These are phyloP conservation scores for Emydomyces testavorans DNA, from an alignment of 2,329 filamentous ascomycete genomes.

Conservation along the genomic window DNA sequence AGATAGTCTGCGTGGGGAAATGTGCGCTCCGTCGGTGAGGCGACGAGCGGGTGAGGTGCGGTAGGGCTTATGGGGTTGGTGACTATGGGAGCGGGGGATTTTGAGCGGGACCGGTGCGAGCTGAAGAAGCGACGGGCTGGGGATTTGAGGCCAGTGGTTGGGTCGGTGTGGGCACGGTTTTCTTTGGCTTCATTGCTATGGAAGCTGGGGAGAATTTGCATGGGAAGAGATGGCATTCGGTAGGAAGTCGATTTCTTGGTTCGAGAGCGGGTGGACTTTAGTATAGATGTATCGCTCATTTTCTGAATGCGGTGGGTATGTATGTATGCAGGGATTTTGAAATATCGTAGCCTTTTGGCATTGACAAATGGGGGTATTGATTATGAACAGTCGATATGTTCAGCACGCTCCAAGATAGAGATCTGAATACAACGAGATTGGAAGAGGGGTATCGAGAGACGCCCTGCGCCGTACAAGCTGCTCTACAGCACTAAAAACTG, in stretches of 20 bases:
- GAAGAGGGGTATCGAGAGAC: background rate
- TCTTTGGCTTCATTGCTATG: background rate
- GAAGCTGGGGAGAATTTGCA: conserved; percentile 2
- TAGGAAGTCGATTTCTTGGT: background rate
- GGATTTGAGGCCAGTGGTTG: conserved; percentile 5
- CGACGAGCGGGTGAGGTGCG: conserved; percentile 16
- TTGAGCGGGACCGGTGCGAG: conserved; percentile 16
- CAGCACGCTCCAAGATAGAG: too few species aligned
- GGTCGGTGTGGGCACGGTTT: background rate
- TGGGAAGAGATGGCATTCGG: conserved; percentile 3
- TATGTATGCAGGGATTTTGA: too few species aligned
- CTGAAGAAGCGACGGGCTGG: conserved; percentile 15
- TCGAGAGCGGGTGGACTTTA: background rate
- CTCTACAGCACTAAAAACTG: background rate
- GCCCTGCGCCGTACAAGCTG: conserved; percentile 7
- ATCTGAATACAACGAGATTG: background rate
- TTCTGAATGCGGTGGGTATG: background rate
- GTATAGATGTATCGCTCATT: background rate
- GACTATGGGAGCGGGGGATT: conserved; percentile 19
- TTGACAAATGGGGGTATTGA: background rate
- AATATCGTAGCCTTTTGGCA: too few species aligned
- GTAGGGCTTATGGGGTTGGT: conserved; percentile 14
- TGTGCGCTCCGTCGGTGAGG: conserved; percentile 8
- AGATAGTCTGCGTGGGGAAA: background rate
- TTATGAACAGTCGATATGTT: conserved; percentile 1